A percentile compares a stretch with the other conserved stretches of the same genome.
phyloP scores from a whole-genome alignment of 352 stramenopile species.

The Phytophthora sp. region DNA sequence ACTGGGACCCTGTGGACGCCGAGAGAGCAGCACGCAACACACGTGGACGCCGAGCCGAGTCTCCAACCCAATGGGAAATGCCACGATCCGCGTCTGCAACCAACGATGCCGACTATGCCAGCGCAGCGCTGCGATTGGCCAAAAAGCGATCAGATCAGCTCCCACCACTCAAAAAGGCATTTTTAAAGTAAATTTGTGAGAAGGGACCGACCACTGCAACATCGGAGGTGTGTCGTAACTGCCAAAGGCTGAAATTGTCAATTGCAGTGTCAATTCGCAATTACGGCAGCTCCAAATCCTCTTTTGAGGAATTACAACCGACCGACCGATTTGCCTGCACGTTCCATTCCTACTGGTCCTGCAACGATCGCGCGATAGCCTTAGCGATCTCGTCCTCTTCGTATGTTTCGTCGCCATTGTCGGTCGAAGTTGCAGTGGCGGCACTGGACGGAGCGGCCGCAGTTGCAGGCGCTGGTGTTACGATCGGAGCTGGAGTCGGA shows the following conservation, averaged over 20 bases:
- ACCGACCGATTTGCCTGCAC: background rate
- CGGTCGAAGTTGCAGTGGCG: constrained; percentile 15
- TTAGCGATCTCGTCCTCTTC: constrained; percentile 84
- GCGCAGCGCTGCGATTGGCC: constrained; percentile 17
- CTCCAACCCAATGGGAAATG: constrained; percentile 28
- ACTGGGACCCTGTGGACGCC: background rate
- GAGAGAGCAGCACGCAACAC: constrained; percentile 7
- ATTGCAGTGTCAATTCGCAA: too few relatives aligned
- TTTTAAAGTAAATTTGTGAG: too few relatives aligned
- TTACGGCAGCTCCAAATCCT: too few relatives aligned
- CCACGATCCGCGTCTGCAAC: constrained; percentile 34
- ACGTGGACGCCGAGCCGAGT: background rate
- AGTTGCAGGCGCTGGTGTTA: constrained; percentile 1
- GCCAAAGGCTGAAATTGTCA: background rate
- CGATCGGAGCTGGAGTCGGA: constrained; percentile 6
- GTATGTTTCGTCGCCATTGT: constrained; percentile 38
- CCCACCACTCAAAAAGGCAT: background rate
- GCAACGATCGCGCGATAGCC: constrained; percentile 78
- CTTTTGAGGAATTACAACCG: too few relatives aligned
- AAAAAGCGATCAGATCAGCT: constrained; percentile 7
- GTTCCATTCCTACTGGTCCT: constrained; percentile 57
- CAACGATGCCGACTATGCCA: constrained; percentile 32
- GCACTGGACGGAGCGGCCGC: constrained; percentile 6
- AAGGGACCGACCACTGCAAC: background rate
- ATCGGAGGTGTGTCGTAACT: constrained; percentile 14